Evolutionary conservation across 1,284 basidiomycete genomes (phyloP), one percentile per base, ranked within the genome.

Genomic region (Ganoderma lingzhi): DNA sequence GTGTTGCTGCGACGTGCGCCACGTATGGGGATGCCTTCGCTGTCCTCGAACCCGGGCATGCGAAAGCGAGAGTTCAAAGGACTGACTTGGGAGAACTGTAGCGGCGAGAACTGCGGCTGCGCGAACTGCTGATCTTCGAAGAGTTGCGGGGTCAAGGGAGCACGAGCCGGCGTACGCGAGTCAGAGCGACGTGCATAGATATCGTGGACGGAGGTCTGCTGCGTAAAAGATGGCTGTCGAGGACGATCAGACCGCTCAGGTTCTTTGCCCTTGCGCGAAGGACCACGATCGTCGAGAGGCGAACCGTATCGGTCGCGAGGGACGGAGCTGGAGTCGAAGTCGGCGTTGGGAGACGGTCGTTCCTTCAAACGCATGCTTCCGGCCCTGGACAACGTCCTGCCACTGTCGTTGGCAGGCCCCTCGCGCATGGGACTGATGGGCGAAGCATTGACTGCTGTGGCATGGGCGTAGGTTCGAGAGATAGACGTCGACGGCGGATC

Each of bases 391-490:
- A 71, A 23, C 8, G 69, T 70, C 62, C 74, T 37, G 3, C 70
- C 66, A 6, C 42, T 65, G 39, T 71, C 72, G 58, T 68, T 68
- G 4, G 51, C 28, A 12, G 59, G 35, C n/a, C 67, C 62, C 17
- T 74, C 75, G 15, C 71, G 69, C n/a, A 66, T 66, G 5, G 72
- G 73, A 10, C 67, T 69, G 10, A 73, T 62, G 23, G 73, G 70
- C 1, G 75, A 73, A 4, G 69, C 53, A 19, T 68, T 51, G 23
- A 73, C 65, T n/a, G 76, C 67, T 17, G 72, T 65, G 19, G 77
- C 76, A 62, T 75, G 74, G 19, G 71, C 73, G 56, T 73, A 72
- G 5, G 76, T 71, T 4, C 76, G 75, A 35, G 78, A 79, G 1
- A 68, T 71, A 4, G 69, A 45, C 10, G 70, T 71, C 2, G 69